These are phyloP conservation scores for Irpex sp. DNA, from an alignment of 1,284 basidiomycete genomes.

Conservation along the genomic window DNA sequence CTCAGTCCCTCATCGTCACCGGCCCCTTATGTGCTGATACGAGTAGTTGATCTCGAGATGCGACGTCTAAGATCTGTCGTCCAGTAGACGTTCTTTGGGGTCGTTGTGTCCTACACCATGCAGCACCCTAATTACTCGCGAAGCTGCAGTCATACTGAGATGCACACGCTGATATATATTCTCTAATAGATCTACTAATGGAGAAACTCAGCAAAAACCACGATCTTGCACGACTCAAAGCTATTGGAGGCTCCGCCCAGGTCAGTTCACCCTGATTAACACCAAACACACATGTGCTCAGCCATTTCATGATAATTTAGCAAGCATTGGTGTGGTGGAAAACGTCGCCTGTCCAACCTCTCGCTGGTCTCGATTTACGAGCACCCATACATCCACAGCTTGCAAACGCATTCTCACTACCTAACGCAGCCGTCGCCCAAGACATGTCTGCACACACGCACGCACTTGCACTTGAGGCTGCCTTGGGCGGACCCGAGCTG, in stretches of 20 bases:
- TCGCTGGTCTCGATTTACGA: conserved; percentile 65
- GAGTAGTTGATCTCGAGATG: too few species aligned
- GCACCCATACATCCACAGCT: conserved; percentile 65
- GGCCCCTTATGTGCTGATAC: not conserved
- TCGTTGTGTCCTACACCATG: not conserved
- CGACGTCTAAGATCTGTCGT: too few species aligned
- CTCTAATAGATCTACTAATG: conserved; percentile 57
- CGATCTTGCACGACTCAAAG: conserved; percentile 63
- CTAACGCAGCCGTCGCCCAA: conserved; percentile 72
- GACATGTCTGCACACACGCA: conserved; percentile 77
- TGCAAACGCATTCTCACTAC: conserved; percentile 63
- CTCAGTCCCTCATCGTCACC: not conserved
- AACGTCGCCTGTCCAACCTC: conserved; percentile 57
- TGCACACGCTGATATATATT: not conserved
- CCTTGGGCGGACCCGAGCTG: conserved; percentile 70
- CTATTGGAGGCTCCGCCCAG: conserved; percentile 73
- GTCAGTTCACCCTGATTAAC: conserved; percentile 28
- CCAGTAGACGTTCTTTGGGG: not conserved
- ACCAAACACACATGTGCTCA: not conserved
- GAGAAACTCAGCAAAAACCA: conserved; percentile 68
- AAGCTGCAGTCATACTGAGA: not conserved
- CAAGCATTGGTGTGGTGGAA: conserved; percentile 84
- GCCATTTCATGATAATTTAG: conserved; percentile 30
- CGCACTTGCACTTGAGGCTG: conserved; percentile 65
- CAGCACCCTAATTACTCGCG: not conserved